A percentile compares a stretch with the other conserved stretches of the same genome.
phyloP scores from a whole-genome alignment of 2,329 filamentous ascomycete genomes.

The Xylariaceae sp. region DNA sequence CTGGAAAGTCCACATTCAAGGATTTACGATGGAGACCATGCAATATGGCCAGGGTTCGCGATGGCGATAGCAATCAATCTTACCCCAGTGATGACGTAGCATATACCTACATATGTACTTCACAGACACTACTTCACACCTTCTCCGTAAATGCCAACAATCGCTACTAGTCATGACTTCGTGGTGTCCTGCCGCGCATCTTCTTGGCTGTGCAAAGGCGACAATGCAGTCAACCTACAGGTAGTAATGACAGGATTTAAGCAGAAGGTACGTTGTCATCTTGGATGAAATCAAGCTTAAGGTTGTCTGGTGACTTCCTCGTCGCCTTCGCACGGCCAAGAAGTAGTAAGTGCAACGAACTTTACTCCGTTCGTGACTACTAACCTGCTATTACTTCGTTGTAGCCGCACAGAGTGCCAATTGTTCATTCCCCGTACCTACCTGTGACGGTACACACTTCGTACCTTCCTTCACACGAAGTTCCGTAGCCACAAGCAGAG shows the following conservation, averaged over 20 bases:
- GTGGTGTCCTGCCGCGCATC: too few relatives aligned
- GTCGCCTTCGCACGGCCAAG: too few relatives aligned
- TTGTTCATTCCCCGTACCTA: background rate
- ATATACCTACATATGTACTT: background rate
- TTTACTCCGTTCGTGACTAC: background rate
- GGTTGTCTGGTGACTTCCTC: too few relatives aligned
- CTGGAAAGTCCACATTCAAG: background rate
- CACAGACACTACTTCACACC: background rate
- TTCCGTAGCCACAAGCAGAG: too few relatives aligned
- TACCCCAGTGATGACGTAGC: conserved; percentile 2
- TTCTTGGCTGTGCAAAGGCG: too few relatives aligned
- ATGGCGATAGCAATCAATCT: background rate
- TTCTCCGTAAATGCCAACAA: background rate
- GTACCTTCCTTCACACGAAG: background rate
- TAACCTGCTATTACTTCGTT: background rate
- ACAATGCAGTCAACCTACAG: too few relatives aligned
- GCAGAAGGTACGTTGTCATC: too few relatives aligned
- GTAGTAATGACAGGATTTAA: too few relatives aligned
- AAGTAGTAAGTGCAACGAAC: too few relatives aligned
- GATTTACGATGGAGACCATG: background rate
- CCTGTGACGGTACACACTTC: background rate
- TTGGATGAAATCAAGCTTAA: too few relatives aligned
- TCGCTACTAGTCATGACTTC: too few relatives aligned
- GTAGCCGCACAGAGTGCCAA: background rate
- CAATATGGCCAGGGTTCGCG: background rate